Conservation (phyloP, 2,329 filamentous ascomycete species). For the Trichoderma pleuroti region DNA sequence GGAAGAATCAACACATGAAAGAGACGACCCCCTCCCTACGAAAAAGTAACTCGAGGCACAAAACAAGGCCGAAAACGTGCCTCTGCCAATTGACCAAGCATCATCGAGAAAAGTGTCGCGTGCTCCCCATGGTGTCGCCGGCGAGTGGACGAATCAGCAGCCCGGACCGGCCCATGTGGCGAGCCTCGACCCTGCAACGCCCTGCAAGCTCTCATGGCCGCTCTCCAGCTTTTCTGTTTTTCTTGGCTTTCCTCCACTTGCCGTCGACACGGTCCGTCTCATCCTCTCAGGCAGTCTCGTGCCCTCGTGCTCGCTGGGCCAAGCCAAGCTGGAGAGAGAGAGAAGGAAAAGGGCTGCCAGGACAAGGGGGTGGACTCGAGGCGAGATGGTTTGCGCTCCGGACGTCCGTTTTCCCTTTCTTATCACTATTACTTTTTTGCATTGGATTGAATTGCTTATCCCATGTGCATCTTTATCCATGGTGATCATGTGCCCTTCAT, state of each 20-base stretch:
- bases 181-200: background rate
- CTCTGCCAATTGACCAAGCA: constrained; percentile 39
- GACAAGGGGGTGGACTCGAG: background rate
- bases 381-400: background rate
- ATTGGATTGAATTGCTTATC: background rate
- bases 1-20: background rate
- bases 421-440: background rate
- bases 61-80: constrained; percentile 5
- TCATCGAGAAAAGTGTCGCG: constrained; percentile 44
- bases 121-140: constrained; percentile 31
- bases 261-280: background rate
- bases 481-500: background rate
- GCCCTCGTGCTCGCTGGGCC: background rate
- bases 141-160: constrained; percentile 33
- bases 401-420: background rate
- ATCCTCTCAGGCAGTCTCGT: constrained; percentile 18
- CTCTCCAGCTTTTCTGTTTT: background rate
- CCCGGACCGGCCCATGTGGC: constrained; percentile 34
- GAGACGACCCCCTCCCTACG: background rate
- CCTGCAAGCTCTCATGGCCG: constrained; percentile 9
- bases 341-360: background rate
- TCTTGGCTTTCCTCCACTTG: background rate
- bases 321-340: background rate
- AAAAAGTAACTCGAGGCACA: background rate
- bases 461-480: background rate